Base-by-base conservation (phyloP, 2,329 filamentous ascomycete genomes). In the Escovopsis sp. region DNA sequence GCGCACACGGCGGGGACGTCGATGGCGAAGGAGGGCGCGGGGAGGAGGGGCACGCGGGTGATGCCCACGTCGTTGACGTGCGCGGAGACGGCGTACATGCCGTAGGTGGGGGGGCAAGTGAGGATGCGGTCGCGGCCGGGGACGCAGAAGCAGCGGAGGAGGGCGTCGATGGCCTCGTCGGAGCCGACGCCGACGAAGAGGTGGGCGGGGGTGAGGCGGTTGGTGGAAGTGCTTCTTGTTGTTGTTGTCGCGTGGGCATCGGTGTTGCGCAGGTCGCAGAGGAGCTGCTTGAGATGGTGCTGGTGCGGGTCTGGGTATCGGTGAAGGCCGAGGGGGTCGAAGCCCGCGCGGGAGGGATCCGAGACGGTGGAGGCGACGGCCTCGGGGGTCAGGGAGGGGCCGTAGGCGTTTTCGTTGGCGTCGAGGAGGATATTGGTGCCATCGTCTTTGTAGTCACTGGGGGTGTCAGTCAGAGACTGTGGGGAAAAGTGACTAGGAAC, bases 291-390 rank as follows among this genome's bases (percentile, higher is more conserved):
- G 43, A 98, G 70, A 21, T 79, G 74, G 46, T 68, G 61, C 58
- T 98, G 90, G 71, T 98, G 87, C 51, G 90, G 90, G 57, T 98
- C 90, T 23, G 90, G 90, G 60, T 98, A 98, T 52, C 90, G 76
- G 66, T 98, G 80, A 50, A 98, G 70, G 43, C 83, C 79, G 35
- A 84, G 62, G 43, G 93, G 71, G 59, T 94, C 79, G 15, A 77
- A 65, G 19, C 66, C 63, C 2, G n/a, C 32, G 25, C 53, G 49
- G n/a, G 54, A 50, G 34, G 50, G 42, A 36, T 50, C 44, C 10
- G 59, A 49, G 25, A 54, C 47, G 39, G 59, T 57, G 43, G 60
- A 60, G 29, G 46, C 37, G 44, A 44, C 18, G 47, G 60, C 53
- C 33, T 70, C 58, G 34, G 65, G 62, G 28, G 68, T 51, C 33